Conservation (phyloP, 805 yeast genomes). For the Saccharomycopsis fibuligera region DNA sequence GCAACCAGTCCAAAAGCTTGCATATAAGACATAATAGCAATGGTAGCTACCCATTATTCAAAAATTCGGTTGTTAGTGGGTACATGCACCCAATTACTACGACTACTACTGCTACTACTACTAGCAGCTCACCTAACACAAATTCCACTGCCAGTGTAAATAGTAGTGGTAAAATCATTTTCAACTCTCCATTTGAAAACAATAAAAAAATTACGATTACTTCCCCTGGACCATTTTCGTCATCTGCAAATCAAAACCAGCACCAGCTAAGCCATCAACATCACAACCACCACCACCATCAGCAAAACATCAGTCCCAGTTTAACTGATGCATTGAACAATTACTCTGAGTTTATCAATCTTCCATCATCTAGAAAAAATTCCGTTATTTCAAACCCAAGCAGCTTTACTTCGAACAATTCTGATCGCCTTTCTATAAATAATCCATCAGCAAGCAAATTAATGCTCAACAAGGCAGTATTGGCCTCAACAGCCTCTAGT, state of each 20-base stretch:
- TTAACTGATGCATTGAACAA: background rate
- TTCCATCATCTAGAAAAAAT: slow-evolving; percentile 19
- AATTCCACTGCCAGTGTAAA: background rate
- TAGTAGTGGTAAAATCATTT: slow-evolving; percentile 7
- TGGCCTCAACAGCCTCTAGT: background rate
- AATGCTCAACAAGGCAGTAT: too few relatives aligned
- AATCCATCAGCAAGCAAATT: background rate
- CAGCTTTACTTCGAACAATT: slow-evolving; percentile 8
- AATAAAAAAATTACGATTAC: slow-evolving; percentile 7
- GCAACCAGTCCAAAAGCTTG: too few relatives aligned
- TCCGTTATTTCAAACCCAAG: slow-evolving; percentile 16
- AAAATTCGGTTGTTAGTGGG: background rate
- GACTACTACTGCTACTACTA: too few relatives aligned
- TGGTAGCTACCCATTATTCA: background rate
- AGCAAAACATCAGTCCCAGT: background rate
- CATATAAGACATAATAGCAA: too few relatives aligned
- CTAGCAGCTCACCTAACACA: background rate
- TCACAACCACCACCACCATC: background rate
- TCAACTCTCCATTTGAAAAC: slow-evolving; percentile 13
- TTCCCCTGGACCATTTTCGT: background rate
- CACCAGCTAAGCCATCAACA: background rate
- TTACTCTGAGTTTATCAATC: slow-evolving; percentile 16
- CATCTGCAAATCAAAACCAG: background rate
- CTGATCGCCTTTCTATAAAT: background rate
- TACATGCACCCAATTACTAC: too few relatives aligned